Evolutionary conservation across 2,329 filamentous ascomycete genomes (phyloP), one percentile per base, ranked within the genome.

Genomic region (Lithohypha guttulata): DNA sequence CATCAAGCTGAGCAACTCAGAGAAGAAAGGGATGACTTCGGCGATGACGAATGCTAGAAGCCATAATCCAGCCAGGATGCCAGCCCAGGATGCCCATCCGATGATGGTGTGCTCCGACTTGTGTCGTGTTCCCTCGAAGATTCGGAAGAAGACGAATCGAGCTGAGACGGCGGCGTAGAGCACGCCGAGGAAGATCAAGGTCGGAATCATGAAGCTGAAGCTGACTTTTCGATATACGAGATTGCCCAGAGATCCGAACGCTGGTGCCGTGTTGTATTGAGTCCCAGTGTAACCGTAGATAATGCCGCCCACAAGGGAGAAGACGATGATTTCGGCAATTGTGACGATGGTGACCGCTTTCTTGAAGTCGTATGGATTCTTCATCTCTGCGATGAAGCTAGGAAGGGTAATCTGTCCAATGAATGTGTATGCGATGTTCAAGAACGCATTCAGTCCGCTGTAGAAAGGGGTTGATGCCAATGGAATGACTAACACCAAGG

Each of bases 401-500:
- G 87, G 87, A 10, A 95, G 70, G 0, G 87, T 94, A 53, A 94
- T 93, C 58, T 95, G 87, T 0, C 87, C 87, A 50, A 95, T 94
- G 56, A 95, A 94, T 0, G 87, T 94, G 59, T 94, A 95, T 62
- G 79, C 84, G 56, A 95, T 95, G 62, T 95, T 95, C 58, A 95
- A 71, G 61, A 94, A 94, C 0, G 87, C 87, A 38, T 78, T 85
- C 70, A 93, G 79, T 15, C 79, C 86, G 2, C 71, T 66, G 3
- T 93, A 83, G 51, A 93, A 94, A 0, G 81, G 82, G 0, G 84
- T 93, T 13, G 79, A 75, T 2, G 68, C 59, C 2, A 77, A 61
- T 0, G 86, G 82, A 14, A 87, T 56, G 0, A 76, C 76, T 0
- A 77, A 75, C 4, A 91, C 79, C 6, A 73, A 69, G 0, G 81